phyloP scores from a whole-genome alignment of 805 yeast species.

The Metschnikowia henanensis region DNA sequence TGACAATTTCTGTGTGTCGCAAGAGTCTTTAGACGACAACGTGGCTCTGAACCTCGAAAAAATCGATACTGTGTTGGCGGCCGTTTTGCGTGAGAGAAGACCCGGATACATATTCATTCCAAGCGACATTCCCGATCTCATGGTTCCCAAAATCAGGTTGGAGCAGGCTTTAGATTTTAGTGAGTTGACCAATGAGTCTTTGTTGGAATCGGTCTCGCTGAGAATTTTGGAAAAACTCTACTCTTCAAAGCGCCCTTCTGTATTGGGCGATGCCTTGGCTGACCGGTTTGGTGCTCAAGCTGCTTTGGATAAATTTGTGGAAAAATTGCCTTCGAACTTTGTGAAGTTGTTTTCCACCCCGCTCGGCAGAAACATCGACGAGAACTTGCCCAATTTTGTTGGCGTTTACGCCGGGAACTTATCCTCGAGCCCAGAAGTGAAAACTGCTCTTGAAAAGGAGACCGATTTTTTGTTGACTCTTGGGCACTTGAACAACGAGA shows the following conservation, averaged over 20 bases:
- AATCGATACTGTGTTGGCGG: slow-evolving; percentile 65
- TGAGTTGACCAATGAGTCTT: slow-evolving; percentile 15
- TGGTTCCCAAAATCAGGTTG: slow-evolving; percentile 25
- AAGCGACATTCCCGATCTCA: slow-evolving; percentile 55
- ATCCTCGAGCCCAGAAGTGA: slow-evolving; percentile 29
- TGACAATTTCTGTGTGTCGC: slow-evolving; percentile 51
- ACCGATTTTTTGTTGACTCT: slow-evolving; percentile 71
- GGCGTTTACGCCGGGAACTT: slow-evolving; percentile 73
- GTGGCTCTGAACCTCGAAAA: slow-evolving; percentile 39
- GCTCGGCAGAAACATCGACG: slow-evolving; percentile 77
- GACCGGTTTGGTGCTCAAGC: slow-evolving; percentile 55
- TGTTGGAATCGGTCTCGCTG: slow-evolving; percentile 24
- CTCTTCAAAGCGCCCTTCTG: slow-evolving; percentile 54
- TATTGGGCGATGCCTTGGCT: slow-evolving; percentile 70
- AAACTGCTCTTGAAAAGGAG: slow-evolving; percentile 32
- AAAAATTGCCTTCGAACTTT: slow-evolving; percentile 32
- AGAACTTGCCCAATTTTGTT: slow-evolving; percentile 57
- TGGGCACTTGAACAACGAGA: slow-evolving; percentile 55
- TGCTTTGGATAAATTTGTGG: slow-evolving; percentile 50
- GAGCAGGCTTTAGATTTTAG: slow-evolving; percentile 15
- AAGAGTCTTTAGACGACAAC: slow-evolving; percentile 36
- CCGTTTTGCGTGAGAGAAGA: slow-evolving; percentile 55
- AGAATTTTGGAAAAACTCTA: slow-evolving; percentile 52
- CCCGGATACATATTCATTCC: slow-evolving; percentile 89
- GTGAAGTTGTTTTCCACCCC: slow-evolving; percentile 55